Conservation (phyloP, 1,284 basidiomycete species). For the Pascua guehoae region DNA sequence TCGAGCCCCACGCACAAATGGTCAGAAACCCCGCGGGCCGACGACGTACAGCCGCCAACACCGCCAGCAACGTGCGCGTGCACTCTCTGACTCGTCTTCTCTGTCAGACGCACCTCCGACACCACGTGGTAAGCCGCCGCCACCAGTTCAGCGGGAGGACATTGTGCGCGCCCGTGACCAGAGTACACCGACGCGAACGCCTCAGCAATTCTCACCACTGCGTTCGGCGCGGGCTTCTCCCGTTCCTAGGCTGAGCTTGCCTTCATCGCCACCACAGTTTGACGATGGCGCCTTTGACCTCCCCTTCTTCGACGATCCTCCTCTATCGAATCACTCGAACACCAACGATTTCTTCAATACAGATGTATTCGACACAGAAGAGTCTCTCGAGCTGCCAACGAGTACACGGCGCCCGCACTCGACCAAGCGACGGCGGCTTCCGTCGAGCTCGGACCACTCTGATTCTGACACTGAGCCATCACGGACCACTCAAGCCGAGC, state of each 20-base stretch:
- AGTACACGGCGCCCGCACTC: background rate
- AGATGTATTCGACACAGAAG: no score
- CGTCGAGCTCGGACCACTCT: constrained; percentile 6
- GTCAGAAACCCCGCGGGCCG: background rate
- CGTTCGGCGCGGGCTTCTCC: no score
- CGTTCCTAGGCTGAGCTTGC: background rate
- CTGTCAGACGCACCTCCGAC: constrained; percentile 10
- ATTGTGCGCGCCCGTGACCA: no score
- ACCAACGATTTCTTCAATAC: no score
- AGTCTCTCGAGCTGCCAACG: no score
- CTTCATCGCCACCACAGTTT: background rate
- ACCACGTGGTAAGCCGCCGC: no score
- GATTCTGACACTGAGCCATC: background rate
- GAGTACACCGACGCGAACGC: no score
- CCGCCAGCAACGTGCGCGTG: background rate
- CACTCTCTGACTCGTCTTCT: constrained; percentile 2
- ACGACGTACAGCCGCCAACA: constrained; percentile 13
- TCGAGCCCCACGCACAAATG: no score
- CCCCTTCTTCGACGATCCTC: background rate
- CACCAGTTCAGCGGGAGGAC: no score
- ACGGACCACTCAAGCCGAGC: background rate
- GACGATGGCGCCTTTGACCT: background rate
- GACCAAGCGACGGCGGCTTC: constrained; percentile 1
- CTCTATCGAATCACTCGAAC: no score
- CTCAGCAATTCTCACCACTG: no score